Conservation (phyloP, 331 rosid genomes). For the Rhamnella rubrinervis region DNA sequence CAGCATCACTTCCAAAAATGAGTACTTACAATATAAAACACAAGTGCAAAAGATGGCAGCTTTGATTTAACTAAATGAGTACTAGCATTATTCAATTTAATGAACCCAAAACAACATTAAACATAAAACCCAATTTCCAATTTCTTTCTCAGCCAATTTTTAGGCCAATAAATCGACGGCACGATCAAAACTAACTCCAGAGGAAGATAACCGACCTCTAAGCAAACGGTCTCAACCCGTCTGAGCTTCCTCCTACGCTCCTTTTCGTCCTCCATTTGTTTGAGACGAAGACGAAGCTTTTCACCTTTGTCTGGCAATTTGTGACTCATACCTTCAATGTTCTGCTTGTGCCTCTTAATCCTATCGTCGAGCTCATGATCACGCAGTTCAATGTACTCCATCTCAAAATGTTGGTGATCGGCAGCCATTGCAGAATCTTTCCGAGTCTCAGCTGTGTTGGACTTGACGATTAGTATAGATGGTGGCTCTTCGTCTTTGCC, state of each 20-base stretch:
- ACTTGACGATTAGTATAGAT: conserved; percentile 22
- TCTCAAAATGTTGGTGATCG: conserved; percentile 22
- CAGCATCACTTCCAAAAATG: too few species aligned
- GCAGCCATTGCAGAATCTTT: conserved; percentile 17
- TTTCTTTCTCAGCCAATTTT: background rate
- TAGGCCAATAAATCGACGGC: background rate
- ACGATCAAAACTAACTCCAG: background rate
- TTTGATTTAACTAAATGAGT: background rate
- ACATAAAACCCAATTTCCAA: background rate
- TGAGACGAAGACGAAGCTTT: conserved; percentile 36
- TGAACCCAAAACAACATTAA: background rate
- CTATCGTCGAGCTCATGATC: conserved; percentile 40
- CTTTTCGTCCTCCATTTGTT: conserved; percentile 39
- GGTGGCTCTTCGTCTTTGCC: conserved; percentile 31
- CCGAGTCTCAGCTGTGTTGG: conserved; percentile 3
- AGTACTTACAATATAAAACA: background rate
- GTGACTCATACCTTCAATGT: background rate
- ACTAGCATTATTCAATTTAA: background rate
- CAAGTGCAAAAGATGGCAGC: background rate
- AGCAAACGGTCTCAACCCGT: conserved; percentile 35
- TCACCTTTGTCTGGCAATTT: conserved; percentile 55
- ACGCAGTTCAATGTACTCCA: background rate
- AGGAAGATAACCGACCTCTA: conserved; percentile 12
- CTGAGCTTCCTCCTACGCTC: conserved; percentile 43
- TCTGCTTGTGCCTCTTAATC: conserved; percentile 25